These are phyloP conservation scores for Monosporascus sp. DNA, from an alignment of 2,329 filamentous ascomycete genomes.

Conservation along the genomic window DNA sequence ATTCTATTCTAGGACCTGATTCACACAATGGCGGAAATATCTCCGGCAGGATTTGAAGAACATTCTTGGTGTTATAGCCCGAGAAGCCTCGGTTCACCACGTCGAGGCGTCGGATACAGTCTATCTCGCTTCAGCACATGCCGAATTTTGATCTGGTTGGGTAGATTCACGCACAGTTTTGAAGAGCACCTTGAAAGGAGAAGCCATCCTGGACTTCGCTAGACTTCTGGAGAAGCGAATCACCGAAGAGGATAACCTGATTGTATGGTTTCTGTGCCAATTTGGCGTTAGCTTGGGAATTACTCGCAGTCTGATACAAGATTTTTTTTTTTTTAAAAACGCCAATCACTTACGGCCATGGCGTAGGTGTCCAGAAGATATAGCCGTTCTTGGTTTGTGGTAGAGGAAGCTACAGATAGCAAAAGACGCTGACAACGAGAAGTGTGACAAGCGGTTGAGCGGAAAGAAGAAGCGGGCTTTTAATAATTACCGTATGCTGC, in stretches of 20 bases:
- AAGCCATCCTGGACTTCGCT: slow-evolving; percentile 61
- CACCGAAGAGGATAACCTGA: slow-evolving; percentile 80
- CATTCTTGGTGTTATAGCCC: slow-evolving; percentile 79
- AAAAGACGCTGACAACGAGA: neutral
- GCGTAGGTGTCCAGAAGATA: neutral
- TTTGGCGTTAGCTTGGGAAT: neutral
- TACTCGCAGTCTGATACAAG: neutral
- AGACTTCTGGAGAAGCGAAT: slow-evolving; percentile 75
- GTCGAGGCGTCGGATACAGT: slow-evolving; percentile 72
- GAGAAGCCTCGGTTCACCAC: slow-evolving; percentile 83
- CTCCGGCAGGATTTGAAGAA: slow-evolving; percentile 60
- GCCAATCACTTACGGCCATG: slow-evolving; percentile 1
- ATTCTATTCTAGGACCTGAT: slow-evolving; percentile 55
- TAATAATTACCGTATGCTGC: no score
- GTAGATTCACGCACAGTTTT: slow-evolving; percentile 50
- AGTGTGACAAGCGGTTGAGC: neutral
- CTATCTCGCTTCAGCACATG: slow-evolving; percentile 35
- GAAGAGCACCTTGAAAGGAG: slow-evolving; percentile 67
- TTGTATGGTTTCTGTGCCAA: slow-evolving; percentile 50
- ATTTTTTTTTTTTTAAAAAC: no score
- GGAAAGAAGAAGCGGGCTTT: no score
- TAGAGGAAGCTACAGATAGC: neutral
- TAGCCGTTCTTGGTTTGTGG: neutral
- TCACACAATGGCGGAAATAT: slow-evolving; percentile 64
- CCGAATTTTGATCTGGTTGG: neutral